phyloP scores from a whole-genome alignment of 768 basidiomycete species.

The Mrakia hoshinonis region DNA sequence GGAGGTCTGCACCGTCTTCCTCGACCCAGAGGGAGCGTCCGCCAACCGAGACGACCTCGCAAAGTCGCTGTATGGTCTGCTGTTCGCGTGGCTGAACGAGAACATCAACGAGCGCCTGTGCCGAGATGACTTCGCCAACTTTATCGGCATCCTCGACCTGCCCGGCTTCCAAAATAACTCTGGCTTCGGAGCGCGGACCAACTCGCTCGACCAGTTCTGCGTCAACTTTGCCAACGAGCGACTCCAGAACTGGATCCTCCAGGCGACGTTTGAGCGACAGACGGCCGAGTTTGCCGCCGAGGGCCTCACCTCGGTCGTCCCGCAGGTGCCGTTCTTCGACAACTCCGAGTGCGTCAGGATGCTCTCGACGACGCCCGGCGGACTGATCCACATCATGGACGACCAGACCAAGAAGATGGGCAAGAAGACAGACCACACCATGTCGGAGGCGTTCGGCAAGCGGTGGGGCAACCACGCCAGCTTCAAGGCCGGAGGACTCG shows the following conservation, averaged over 20 bases:
- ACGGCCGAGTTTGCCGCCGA: constrained; percentile 75
- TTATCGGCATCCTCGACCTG: constrained; percentile 87
- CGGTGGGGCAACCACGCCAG: constrained; percentile 88
- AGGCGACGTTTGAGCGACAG: constrained; percentile 68
- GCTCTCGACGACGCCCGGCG: constrained; percentile 76
- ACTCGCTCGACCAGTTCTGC: constrained; percentile 92
- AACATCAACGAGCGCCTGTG: constrained; percentile 91
- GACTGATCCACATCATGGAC: constrained; percentile 93
- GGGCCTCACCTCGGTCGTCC: constrained; percentile 62
- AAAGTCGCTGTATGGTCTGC: constrained; percentile 81
- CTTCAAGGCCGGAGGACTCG: constrained; percentile 71
- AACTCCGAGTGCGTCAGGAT: constrained; percentile 83
- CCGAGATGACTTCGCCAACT: constrained; percentile 70
- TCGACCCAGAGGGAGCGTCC: constrained; percentile 86
- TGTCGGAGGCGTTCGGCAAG: constrained; percentile 90
- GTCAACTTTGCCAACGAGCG: constrained; percentile 95
- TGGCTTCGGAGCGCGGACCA: constrained; percentile 53
- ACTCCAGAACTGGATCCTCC: constrained; percentile 72
- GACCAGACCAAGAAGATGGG: constrained; percentile 78
- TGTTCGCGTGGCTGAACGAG: constrained; percentile 95
- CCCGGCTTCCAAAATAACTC: constrained; percentile 83
- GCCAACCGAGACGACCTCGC: constrained; percentile 91
- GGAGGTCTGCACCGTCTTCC: constrained; percentile 92
- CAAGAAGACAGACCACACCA: constrained; percentile 86
- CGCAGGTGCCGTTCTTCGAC: constrained; percentile 71